These are phyloP conservation scores for Fusarium clavum DNA, from an alignment of 2,329 filamentous ascomycete species.

Conservation along the genomic window DNA sequence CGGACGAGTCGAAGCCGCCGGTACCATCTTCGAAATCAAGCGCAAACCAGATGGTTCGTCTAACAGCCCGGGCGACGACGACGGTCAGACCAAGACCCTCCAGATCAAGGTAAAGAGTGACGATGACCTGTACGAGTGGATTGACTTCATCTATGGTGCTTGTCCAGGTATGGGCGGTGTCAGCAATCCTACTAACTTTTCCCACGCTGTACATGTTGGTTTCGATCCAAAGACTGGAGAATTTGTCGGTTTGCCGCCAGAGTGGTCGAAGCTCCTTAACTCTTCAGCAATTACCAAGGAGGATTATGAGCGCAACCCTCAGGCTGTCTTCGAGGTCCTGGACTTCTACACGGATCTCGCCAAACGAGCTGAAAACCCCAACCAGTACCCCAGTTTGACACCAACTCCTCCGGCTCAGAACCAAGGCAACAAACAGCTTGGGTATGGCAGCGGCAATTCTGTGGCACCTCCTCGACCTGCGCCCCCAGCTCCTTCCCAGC, in stretches of 20 bases:
- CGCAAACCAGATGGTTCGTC: constrained; percentile 76
- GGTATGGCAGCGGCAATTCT: constrained; percentile 65
- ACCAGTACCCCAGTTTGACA: constrained; percentile 74
- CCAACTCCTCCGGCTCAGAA: constrained; percentile 71
- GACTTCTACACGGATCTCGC: constrained; percentile 89
- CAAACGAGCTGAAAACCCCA: constrained; percentile 78
- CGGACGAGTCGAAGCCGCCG: constrained; percentile 88
- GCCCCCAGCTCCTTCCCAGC: constrained; percentile 60
- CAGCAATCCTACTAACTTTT: constrained; percentile 98
- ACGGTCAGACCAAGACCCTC: constrained; percentile 83
- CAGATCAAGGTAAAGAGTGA: constrained; percentile 95
- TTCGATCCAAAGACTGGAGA: constrained; percentile 96
- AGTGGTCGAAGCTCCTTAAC: constrained; percentile 97
- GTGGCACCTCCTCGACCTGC: constrained; percentile 78
- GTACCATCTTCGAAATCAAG: constrained; percentile 94
- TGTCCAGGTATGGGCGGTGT: constrained; percentile 98
- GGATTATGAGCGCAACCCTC: constrained; percentile 96
- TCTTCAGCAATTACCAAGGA: constrained; percentile 98
- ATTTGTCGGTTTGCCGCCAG: constrained; percentile 91
- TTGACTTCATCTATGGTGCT: constrained; percentile 95
- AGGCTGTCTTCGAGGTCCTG: constrained; percentile 83
- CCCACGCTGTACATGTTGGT: constrained; percentile 95
- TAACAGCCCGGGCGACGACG: constrained; percentile 79
- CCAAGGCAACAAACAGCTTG: constrained; percentile 72
- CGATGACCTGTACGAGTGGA: constrained; percentile 98